phyloP scores from a whole-genome alignment of 2,329 filamentous ascomycete species.

The Chrysoporthe austroafricana region DNA sequence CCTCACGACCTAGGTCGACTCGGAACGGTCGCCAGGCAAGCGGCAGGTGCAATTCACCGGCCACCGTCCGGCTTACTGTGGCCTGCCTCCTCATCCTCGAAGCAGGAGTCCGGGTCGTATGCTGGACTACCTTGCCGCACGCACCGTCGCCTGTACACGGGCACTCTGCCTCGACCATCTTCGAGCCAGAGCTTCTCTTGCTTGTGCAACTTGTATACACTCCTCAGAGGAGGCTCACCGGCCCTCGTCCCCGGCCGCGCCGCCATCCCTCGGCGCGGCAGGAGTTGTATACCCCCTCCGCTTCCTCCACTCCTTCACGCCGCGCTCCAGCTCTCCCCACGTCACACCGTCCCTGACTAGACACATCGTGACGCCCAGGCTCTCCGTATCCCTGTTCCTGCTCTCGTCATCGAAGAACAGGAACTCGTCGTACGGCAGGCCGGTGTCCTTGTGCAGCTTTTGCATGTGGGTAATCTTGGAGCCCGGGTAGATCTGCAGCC shows the following conservation, averaged over 20 bases:
- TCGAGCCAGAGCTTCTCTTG: not conserved
- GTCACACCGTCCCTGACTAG: constrained; percentile 80
- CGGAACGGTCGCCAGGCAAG: no score
- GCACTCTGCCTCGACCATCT: no score
- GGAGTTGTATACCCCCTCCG: constrained; percentile 53
- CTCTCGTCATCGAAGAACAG: constrained; percentile 95
- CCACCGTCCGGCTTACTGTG: no score
- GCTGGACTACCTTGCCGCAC: no score
- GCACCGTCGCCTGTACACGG: no score
- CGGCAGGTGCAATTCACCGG: no score
- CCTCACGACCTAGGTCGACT: no score
- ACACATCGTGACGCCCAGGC: constrained; percentile 80
- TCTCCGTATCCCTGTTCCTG: constrained; percentile 80
- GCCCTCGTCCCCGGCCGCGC: not conserved
- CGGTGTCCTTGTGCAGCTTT: constrained; percentile 70
- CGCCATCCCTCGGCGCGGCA: not conserved
- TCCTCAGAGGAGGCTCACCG: not conserved
- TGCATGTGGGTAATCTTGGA: constrained; percentile 87
- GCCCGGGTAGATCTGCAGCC: constrained; percentile 72
- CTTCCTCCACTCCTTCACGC: constrained; percentile 80
- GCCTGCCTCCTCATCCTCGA: no score
- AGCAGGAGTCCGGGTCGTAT: no score
- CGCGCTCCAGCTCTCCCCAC: constrained; percentile 76
- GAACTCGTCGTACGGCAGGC: constrained; percentile 79
- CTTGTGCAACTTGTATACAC: constrained; percentile 31